Evolutionary conservation across 768 basidiomycete species (phyloP).

Genomic region (Termitomyces bulborhizus): DNA sequence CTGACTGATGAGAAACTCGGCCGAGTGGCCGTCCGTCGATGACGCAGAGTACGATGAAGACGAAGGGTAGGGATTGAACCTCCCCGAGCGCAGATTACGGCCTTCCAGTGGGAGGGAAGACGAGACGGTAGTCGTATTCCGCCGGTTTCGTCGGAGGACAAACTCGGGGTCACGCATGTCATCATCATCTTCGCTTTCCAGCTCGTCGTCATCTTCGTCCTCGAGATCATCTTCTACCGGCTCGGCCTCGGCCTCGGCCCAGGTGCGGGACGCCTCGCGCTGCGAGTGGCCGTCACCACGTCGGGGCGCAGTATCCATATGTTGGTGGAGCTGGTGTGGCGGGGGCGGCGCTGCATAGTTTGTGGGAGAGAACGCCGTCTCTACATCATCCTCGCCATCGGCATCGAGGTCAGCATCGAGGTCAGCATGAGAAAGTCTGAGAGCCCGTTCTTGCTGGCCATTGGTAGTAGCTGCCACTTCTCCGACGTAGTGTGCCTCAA

Average conservation of each 20-base stretch:
- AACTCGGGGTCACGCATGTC: slow-evolving; percentile 24
- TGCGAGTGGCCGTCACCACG: slow-evolving; percentile 14
- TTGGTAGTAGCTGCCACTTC: background rate
- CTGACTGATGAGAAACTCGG: background rate
- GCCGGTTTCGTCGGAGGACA: slow-evolving; percentile 22
- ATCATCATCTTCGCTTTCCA: slow-evolving; percentile 26
- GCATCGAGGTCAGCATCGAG: slow-evolving; percentile 17
- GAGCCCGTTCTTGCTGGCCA: background rate
- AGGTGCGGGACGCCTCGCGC: background rate
- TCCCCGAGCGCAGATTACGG: slow-evolving; percentile 8
- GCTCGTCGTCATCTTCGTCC: slow-evolving; percentile 17
- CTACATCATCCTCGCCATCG: slow-evolving; percentile 23
- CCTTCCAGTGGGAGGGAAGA: slow-evolving; percentile 2
- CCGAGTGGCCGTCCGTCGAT: slow-evolving; percentile 1
- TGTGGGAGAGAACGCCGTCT: slow-evolving; percentile 21
- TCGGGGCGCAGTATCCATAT: background rate
- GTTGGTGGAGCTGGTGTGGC: slow-evolving; percentile 8
- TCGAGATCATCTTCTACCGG: slow-evolving; percentile 12
- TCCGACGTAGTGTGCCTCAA: slow-evolving; percentile 3
- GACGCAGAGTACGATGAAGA: slow-evolving; percentile 6
- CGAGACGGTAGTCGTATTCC: background rate
- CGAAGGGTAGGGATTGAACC: slow-evolving; percentile 13
- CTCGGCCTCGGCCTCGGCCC: slow-evolving; percentile 1
- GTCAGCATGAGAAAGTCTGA: slow-evolving; percentile 1
- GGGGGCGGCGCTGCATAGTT: slow-evolving; percentile 18